Percentiles rank a stretch among this genome's conserved stretches.
Conservation (phyloP, 495 filamentous ascomycete genomes). For the Penicillium malachiteum region DNA sequence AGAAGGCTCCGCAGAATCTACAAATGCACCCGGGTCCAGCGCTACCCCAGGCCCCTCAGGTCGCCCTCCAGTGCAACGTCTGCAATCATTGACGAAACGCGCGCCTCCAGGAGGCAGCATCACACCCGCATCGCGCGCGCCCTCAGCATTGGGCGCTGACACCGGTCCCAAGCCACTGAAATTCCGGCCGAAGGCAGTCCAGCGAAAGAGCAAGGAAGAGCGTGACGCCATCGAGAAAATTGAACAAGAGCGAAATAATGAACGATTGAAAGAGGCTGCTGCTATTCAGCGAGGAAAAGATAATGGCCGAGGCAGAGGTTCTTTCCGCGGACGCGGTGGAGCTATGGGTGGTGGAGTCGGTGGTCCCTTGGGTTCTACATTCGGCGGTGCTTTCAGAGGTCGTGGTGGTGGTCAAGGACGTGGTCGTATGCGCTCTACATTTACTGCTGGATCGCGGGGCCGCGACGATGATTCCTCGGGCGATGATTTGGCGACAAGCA, state of each 20-base stretch:
- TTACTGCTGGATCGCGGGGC: constrained; percentile 1
- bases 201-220: constrained; percentile 53
- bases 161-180: constrained; percentile 40
- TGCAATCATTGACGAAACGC: constrained; percentile 45
- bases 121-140: constrained; percentile 21
- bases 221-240: constrained; percentile 49
- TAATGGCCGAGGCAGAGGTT: constrained; percentile 23
- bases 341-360: constrained; percentile 26
- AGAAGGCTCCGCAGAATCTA: constrained; percentile 6
- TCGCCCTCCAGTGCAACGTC: constrained; percentile 41
- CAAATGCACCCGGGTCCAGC: constrained; percentile 13
- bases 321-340: constrained; percentile 36
- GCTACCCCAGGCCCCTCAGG: constrained; percentile 18
- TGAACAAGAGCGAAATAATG: constrained; percentile 46
- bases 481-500: constrained; percentile 45
- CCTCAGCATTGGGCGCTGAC: constrained; percentile 26
- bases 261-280: constrained; percentile 45
- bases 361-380: constrained; percentile 33
- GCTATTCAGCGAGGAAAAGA: constrained; percentile 37
- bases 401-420: constrained; percentile 15
- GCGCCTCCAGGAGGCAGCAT: constrained; percentile 38
- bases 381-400: constrained; percentile 27
- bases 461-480: constrained; percentile 40
- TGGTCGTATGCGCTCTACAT: background rate
- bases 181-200: constrained; percentile 45